Evolutionary conservation across 345 rosid genomes (phyloP).

Genomic region (Eucalyptus rudis): DNA sequence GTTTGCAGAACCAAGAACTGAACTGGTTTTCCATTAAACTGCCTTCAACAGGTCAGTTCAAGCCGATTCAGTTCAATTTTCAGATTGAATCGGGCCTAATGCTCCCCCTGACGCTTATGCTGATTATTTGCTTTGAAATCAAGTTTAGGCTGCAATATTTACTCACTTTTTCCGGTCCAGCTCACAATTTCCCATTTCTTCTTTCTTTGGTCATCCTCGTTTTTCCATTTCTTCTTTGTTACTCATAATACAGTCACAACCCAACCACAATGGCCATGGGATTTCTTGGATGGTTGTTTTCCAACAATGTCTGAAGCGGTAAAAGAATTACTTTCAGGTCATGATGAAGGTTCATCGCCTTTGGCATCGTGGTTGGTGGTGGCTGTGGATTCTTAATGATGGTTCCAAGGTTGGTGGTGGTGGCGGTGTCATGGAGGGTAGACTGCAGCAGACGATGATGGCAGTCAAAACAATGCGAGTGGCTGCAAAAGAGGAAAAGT

Average conservation of each 20-base stretch:
- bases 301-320: neutral
- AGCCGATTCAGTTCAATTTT: neutral
- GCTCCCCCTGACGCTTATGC: neutral
- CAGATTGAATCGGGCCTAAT: neutral
- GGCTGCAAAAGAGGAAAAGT: neutral
- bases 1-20: neutral
- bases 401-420: neutral
- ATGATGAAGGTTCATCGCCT: neutral
- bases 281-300: neutral
- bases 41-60: neutral
- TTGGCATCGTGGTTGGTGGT: neutral
- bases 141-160: neutral
- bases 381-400: neutral
- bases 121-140: neutral
- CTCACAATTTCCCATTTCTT: no score
- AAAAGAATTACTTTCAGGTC: neutral
- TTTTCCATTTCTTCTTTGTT: neutral
- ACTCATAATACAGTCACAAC: neutral
- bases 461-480: neutral
- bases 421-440: neutral
- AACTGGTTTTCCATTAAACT: neutral
- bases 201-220: no score
- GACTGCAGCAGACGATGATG: neutral
- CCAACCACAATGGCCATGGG: neutral
- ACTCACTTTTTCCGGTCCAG: no score